Evolutionary conservation across 768 basidiomycete species (phyloP), one percentile per base, ranked within the genome.

Genomic region (Lentinula raphanica): DNA sequence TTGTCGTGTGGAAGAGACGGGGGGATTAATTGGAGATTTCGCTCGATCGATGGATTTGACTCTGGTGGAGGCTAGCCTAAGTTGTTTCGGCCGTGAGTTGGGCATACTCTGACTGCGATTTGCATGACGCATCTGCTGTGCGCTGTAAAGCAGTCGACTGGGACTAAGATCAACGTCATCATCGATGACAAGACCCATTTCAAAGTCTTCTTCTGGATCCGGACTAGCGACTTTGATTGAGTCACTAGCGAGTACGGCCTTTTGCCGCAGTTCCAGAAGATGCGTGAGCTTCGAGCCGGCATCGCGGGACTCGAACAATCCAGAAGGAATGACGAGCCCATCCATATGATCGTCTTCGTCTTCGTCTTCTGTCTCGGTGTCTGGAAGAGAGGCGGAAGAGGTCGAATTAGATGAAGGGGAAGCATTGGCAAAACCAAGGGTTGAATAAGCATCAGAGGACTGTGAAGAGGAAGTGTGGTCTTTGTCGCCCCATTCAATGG

Each of bases 361-460:
- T 44, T 80, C 83, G 29, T 81, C 79, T 15, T 92, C 90, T 8
- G 85, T 85, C 66, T 91, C 90, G 0, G 87, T 83, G 57, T 84
- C 85, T 2, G 87, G 86, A 25, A 86, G 72, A 36, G 85, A 87
- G 19, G 74, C 72, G 8, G 87, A 88, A 2, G 84, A 83, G 0
- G 81, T 80, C 38, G 87, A 89, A 59, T 84, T 86, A 27, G 88
- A 89, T 12, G 88, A 91, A 3, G 83, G 80, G 2, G 84, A 87
- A 19, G 80, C 81, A 62, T 86, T 85, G 40, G 84, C 83, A 62
- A 92, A 87, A 50, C 90, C 87, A 35, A 93, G 79, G 21, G 85
- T 81, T 39, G 91, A 92, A 64, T 90, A 92, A 8, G 88, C 83
- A 68, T 93, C 92, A 23, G 91, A 93, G n/a, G 90, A 92, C 66